Percentiles rank a stretch among this genome's conserved stretches.
Evolutionary conservation across 306 rosid species (phyloP).

Genomic region (Trifolium repens): DNA sequence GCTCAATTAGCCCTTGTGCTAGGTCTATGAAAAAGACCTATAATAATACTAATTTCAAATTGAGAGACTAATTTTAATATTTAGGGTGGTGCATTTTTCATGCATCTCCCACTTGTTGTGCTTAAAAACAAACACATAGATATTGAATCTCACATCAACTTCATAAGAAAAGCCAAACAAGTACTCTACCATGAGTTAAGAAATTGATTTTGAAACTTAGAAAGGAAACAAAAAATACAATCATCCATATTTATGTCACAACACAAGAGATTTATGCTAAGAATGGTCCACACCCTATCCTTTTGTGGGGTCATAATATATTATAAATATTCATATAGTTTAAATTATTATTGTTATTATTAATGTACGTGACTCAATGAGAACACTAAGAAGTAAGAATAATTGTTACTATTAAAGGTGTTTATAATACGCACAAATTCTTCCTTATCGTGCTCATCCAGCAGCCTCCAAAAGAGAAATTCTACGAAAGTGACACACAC

Average conservation of each 20-base stretch:
- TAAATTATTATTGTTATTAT: slow-evolving; percentile 19
- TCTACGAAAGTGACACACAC: slow-evolving; percentile 54
- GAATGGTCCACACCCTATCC: slow-evolving; percentile 46
- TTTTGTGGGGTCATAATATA: slow-evolving; percentile 18
- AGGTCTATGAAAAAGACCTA: slow-evolving; percentile 44
- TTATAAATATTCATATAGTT: slow-evolving; percentile 27
- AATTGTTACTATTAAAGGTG: slow-evolving; percentile 18
- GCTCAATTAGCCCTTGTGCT: slow-evolving; percentile 35
- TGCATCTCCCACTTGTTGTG: slow-evolving; percentile 46
- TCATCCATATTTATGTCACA: slow-evolving; percentile 47
- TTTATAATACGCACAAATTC: slow-evolving; percentile 49
- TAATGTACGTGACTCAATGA: slow-evolving; percentile 59
- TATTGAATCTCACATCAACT: slow-evolving; percentile 44
- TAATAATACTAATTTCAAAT: slow-evolving; percentile 16
- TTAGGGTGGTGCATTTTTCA: slow-evolving; percentile 26
- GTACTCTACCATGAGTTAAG: slow-evolving; percentile 45
- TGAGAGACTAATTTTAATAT: slow-evolving; percentile 2
- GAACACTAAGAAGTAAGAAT: slow-evolving; percentile 36
- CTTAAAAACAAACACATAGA: background rate
- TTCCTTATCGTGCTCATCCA: slow-evolving; percentile 43
- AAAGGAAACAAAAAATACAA: slow-evolving; percentile 47
- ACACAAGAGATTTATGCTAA: slow-evolving; percentile 40
- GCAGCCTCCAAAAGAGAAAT: slow-evolving; percentile 76
- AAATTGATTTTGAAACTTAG: slow-evolving; percentile 41
- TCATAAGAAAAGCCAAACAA: slow-evolving; percentile 49